Base-by-base conservation (phyloP, 2,329 filamentous ascomycete species). In the Paracoccidioides lutzii region DNA sequence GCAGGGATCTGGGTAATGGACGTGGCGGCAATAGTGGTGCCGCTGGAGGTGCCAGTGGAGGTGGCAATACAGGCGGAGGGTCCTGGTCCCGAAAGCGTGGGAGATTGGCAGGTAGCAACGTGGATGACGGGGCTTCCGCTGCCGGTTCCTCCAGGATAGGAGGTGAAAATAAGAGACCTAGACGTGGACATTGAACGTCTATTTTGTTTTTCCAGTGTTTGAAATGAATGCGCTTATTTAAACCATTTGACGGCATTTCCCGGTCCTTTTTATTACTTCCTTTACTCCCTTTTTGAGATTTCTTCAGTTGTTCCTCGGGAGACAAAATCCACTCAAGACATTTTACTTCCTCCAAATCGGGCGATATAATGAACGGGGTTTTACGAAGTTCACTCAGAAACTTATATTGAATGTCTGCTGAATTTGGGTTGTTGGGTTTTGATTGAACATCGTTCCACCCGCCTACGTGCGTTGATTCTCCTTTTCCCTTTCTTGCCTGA, bases 91-190 rank as follows among this genome's bases (percentile, higher is more conserved):
- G 60, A 35, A 62, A 62, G 48, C 59, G 60, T 33, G 59, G 58
- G 38, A 54, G 60, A 32, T 54, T 54, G 3, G 15, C 55, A 9
- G 54, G 42, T 35, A 56, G 46, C 42, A 56, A 49, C 33, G 59
- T 51, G 14, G 59, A 57, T 28, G 56, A 54, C 35, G 52, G 50
- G 10, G 42, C 55, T 37, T 55, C 56, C 10, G 54, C 52, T 35
- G 42, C 41, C n/a, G 44, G 33, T 8, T 41, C 52, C 10, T 51
- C 53, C 44, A 57, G 60, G 51, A 52, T 52, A 14, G 59, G 56
- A 42, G 60, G 45, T 58, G 62, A 59, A 35, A 59, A 49, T 52
- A 63, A 57, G 57, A 55, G 65, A 58, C 57, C 68, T 48, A 70
- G 61, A 59, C 55, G 59, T 52, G 58, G 52, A 43, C 43, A 51